phyloP scores from a whole-genome alignment of 345 rosid genomes.

The Bretschneidera sinensis region DNA sequence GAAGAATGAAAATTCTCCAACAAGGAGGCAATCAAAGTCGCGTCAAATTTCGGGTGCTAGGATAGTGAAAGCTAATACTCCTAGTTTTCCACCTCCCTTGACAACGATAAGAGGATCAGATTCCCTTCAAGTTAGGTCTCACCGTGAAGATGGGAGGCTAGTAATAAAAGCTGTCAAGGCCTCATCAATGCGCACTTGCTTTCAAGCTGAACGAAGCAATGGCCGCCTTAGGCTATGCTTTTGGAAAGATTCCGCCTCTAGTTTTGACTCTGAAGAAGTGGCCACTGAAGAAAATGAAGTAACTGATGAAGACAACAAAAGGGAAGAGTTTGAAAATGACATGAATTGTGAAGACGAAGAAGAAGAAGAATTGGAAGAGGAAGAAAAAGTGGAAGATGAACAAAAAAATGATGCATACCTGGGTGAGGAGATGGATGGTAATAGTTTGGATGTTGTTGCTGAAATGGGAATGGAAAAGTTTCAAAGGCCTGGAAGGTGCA shows the following conservation, averaged over 20 bases:
- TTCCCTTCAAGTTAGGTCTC: constrained; percentile 48
- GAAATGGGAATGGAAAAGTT: constrained; percentile 24
- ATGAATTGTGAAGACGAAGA: constrained; percentile 16
- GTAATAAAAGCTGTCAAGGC: constrained; percentile 48
- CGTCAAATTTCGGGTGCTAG: constrained; percentile 17
- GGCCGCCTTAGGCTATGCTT: constrained; percentile 67
- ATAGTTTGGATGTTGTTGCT: constrained; percentile 4
- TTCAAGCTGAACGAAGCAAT: constrained; percentile 63
- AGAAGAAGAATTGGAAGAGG: constrained; percentile 18
- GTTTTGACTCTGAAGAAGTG: constrained; percentile 16
- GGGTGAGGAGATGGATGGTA: constrained; percentile 16
- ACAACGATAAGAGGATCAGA: constrained; percentile 57
- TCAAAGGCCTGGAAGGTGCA: constrained; percentile 43
- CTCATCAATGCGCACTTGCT: constrained; percentile 23
- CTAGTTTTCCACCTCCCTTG: constrained; percentile 74
- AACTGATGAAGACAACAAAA: not conserved
- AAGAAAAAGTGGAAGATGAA: constrained; percentile 11
- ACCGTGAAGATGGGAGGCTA: constrained; percentile 68
- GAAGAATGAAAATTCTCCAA: constrained; percentile 12
- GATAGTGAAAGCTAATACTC: constrained; percentile 25
- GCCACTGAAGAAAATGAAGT: constrained; percentile 7
- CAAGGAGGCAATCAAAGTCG: constrained; percentile 24
- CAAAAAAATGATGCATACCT: constrained; percentile 11
- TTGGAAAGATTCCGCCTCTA: constrained; percentile 26
- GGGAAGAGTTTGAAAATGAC: constrained; percentile 14